Evolutionary conservation across 2,329 filamentous ascomycete genomes (phyloP).

Genomic region (Bipolaris cookei): DNA sequence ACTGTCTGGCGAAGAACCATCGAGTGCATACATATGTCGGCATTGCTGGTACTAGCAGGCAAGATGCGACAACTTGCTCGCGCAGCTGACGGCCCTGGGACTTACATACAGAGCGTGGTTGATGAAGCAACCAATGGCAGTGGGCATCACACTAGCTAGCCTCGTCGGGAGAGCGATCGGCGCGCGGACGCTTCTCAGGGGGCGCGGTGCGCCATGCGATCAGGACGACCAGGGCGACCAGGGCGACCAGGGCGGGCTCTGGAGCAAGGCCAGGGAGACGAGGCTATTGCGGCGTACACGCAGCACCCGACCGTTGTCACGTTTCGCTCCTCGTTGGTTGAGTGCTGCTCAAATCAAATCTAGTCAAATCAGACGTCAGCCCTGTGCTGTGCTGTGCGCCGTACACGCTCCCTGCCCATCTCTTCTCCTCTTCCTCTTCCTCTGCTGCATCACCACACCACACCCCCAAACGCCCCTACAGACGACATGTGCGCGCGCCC

Average conservation of each 20-base stretch:
- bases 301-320: constrained; percentile 12
- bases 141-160: background rate
- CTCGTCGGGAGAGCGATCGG: constrained; percentile 19
- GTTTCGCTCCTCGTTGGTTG: constrained; percentile 8
- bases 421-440: constrained; percentile 5
- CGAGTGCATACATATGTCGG: background rate
- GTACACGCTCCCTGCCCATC: background rate
- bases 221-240: background rate
- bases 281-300: background rate
- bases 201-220: constrained; percentile 17
- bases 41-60: background rate
- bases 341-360: constrained; percentile 5
- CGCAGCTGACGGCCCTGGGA: background rate
- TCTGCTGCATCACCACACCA: constrained; percentile 1
- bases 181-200: constrained; percentile 20
- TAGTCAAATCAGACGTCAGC: constrained; percentile 8
- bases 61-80: background rate
- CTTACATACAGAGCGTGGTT: background rate
- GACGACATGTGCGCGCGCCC: constrained; percentile 23
- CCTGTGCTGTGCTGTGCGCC: constrained; percentile 10
- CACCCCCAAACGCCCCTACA: background rate
- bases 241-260: background rate
- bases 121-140: constrained; percentile 20
- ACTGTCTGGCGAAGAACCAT: too few species aligned
- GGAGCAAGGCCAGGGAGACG: background rate